A percentile compares a stretch with the other conserved stretches of the same genome.
Evolutionary conservation across 2,329 filamentous ascomycete genomes (phyloP).

Genomic region (Sarocladium brachiariae): DNA sequence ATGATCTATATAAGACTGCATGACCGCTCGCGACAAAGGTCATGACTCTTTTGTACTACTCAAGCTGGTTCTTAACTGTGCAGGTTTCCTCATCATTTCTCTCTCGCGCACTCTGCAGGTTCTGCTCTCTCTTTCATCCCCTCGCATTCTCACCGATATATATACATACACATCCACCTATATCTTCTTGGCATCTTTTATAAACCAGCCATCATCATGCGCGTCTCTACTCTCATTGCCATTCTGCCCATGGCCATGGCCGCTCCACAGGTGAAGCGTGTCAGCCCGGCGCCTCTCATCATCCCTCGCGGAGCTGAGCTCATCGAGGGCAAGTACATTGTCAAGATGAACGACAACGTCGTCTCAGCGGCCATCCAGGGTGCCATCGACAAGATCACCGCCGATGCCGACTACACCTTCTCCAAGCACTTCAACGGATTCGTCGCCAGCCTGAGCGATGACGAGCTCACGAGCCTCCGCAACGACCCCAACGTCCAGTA

Average conservation of each 20-base stretch:
- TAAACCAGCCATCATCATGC: slow-evolving; percentile 20
- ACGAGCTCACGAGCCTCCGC: slow-evolving; percentile 16
- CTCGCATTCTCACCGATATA: no score
- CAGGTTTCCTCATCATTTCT: background rate
- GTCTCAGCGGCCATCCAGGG: slow-evolving; percentile 11
- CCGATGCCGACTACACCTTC: slow-evolving; percentile 18
- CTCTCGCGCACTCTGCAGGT: background rate
- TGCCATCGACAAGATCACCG: slow-evolving; percentile 14
- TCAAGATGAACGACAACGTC: slow-evolving; percentile 17
- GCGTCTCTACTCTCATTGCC: slow-evolving; percentile 24
- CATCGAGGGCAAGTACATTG: slow-evolving; percentile 22
- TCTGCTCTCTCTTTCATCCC: no score
- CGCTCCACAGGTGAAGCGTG: slow-evolving; percentile 21
- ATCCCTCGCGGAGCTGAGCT: slow-evolving; percentile 20
- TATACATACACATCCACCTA: no score
- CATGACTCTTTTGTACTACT: background rate
- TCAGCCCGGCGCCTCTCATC: slow-evolving; percentile 27
- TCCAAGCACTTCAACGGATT: slow-evolving; percentile 17
- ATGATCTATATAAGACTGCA: slow-evolving; percentile 7
- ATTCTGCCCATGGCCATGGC: slow-evolving; percentile 25
- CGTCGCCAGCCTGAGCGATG: slow-evolving; percentile 15
- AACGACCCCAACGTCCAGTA: slow-evolving; percentile 24
- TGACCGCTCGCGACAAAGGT: background rate
- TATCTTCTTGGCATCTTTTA: no score
- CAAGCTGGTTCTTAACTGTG: background rate